These are phyloP conservation scores for Aspergillus puulaauensis DNA, from an alignment of 2,329 filamentous ascomycete genomes.

Conservation along the genomic window DNA sequence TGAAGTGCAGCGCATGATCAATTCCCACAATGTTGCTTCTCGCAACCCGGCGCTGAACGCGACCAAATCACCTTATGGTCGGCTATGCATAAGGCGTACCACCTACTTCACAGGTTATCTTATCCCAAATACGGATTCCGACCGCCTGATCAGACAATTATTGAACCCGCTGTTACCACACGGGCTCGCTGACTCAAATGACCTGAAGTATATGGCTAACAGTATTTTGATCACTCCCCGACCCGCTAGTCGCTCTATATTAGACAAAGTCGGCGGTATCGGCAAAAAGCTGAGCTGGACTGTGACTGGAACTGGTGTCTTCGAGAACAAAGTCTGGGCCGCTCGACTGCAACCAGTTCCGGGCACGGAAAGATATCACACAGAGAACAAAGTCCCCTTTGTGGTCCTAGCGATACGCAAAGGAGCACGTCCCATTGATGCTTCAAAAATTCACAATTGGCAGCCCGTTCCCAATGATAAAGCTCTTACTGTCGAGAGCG, in stretches of 20 bases:
- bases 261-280: slow-evolving; percentile 84
- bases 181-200: slow-evolving; percentile 60
- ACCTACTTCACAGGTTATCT: slow-evolving; percentile 93
- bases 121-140: slow-evolving; percentile 69
- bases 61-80: slow-evolving; percentile 45
- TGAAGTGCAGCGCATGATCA: slow-evolving; percentile 85
- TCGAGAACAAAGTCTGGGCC: slow-evolving; percentile 84
- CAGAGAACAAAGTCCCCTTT: slow-evolving; percentile 73
- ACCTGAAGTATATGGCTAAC: slow-evolving; percentile 80
- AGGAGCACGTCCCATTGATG: slow-evolving; percentile 74
- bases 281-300: slow-evolving; percentile 82
- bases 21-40: slow-evolving; percentile 68
- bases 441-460: slow-evolving; percentile 80
- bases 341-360: slow-evolving; percentile 73
- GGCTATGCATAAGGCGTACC: slow-evolving; percentile 75
- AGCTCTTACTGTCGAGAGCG: slow-evolving; percentile 74
- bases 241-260: slow-evolving; percentile 67
- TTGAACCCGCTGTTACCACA: slow-evolving; percentile 59
- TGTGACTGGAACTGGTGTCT: slow-evolving; percentile 71
- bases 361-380: slow-evolving; percentile 67
- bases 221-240: slow-evolving; percentile 87
- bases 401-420: slow-evolving; percentile 81
- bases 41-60: slow-evolving; percentile 33
- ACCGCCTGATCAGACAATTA: slow-evolving; percentile 66
- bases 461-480: slow-evolving; percentile 70